These are phyloP conservation scores for Microbotryum violaceum DNA, from an alignment of 1,284 basidiomycete species.

Conservation along the genomic window DNA sequence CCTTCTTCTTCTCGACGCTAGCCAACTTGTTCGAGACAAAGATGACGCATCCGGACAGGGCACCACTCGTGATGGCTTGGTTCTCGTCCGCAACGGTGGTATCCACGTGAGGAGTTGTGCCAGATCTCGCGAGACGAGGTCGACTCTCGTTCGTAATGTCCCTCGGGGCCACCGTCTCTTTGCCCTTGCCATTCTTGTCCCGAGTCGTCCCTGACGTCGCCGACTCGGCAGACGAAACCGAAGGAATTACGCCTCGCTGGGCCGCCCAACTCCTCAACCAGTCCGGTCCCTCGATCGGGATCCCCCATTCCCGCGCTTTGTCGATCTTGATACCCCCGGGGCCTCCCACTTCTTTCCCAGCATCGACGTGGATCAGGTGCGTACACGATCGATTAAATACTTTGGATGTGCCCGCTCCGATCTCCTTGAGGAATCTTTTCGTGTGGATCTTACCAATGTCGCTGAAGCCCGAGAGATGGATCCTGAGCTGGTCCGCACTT, in stretches of 20 bases:
- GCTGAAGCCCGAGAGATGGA: constrained; percentile 19
- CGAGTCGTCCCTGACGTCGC: background rate
- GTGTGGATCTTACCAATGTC: constrained; percentile 9
- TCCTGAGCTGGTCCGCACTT: background rate
- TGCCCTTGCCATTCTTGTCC: background rate
- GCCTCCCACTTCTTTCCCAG: constrained; percentile 56
- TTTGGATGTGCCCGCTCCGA: constrained; percentile 48
- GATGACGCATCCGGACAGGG: constrained; percentile 14
- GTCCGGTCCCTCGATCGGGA: constrained; percentile 53
- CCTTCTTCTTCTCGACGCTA: constrained; percentile 1
- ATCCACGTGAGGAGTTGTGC: background rate
- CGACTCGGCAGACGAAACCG: background rate
- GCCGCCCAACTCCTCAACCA: constrained; percentile 48
- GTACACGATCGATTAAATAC: constrained; percentile 50
- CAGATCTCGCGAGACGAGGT: background rate
- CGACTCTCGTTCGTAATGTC: constrained; percentile 13
- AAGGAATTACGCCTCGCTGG: background rate
- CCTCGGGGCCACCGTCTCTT: background rate
- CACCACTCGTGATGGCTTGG: background rate
- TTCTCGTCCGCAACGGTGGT: background rate
- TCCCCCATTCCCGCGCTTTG: constrained; percentile 63
- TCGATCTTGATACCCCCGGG: constrained; percentile 61
- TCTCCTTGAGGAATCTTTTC: constrained; percentile 5
- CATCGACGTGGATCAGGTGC: constrained; percentile 39
- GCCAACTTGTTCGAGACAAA: constrained; percentile 13